Evolutionary conservation across 305 asterid genomes (phyloP).

Genomic region (Striga hermonthica): DNA sequence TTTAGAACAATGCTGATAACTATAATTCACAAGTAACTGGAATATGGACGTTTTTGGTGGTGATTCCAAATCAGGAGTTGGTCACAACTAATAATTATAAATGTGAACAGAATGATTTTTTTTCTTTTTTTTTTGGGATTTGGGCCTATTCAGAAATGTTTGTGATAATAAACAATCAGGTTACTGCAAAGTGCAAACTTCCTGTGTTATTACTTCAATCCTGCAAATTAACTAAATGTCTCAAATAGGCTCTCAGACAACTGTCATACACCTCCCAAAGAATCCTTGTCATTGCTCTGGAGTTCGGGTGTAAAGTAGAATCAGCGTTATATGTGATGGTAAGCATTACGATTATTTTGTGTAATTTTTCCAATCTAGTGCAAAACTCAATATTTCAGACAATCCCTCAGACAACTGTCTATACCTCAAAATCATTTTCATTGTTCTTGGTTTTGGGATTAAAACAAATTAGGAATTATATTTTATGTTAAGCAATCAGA

Average conservation of each 20-base stretch:
- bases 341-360: no score
- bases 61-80: not conserved
- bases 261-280: no score
- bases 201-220: slow-evolving; percentile 2
- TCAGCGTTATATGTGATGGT: no score
- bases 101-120: not conserved
- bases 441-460: no score
- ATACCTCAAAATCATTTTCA: no score
- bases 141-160: not conserved
- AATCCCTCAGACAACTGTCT: not conserved
- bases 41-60: not conserved
- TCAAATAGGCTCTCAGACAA: not conserved
- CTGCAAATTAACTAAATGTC: not conserved
- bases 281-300: no score
- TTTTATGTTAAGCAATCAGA: no score
- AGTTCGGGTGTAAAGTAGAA: no score
- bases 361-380: no score
- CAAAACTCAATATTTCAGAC: not conserved
- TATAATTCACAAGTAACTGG: slow-evolving; percentile 4
- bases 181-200: not conserved
- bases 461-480: no score
- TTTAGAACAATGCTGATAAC: not conserved
- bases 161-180: not conserved
- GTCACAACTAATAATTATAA: not conserved
- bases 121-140: no score